Conservation (phyloP, 2,329 filamentous ascomycete genomes). For the Lasiodiplodia gonubiensis region DNA sequence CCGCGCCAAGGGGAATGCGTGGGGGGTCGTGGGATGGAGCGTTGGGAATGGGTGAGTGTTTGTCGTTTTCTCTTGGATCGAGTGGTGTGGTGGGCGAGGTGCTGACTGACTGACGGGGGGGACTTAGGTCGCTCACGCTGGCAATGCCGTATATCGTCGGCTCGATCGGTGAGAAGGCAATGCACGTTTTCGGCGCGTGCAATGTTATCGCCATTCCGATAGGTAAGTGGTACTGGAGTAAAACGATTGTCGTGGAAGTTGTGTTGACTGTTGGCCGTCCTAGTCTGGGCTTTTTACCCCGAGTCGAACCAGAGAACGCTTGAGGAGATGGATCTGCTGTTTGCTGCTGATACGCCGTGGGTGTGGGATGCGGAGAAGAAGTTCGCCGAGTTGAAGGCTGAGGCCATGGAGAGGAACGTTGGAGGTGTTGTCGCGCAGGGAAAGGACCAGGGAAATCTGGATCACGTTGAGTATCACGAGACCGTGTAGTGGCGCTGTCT, state of each 20-base stretch:
- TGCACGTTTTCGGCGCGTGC: conserved; percentile 71
- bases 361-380: conserved; percentile 59
- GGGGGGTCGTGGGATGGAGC: conserved; percentile 76
- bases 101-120: too few species aligned
- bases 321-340: conserved; percentile 76
- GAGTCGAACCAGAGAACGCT: conserved; percentile 76
- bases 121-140: conserved; percentile 46
- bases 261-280: conserved; percentile 33
- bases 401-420: not conserved
- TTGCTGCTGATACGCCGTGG: conserved; percentile 70
- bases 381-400: conserved; percentile 34
- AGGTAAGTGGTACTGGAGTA: too few species aligned
- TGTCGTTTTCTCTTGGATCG: too few species aligned
- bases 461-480: too few species aligned
- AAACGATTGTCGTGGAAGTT: too few species aligned
- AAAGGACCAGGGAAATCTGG: too few species aligned
- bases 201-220: conserved; percentile 62
- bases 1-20: conserved; percentile 75
- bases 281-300: conserved; percentile 76
- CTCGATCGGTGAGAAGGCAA: conserved; percentile 70
- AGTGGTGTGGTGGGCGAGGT: too few species aligned
- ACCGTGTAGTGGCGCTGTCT: too few species aligned
- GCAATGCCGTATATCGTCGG: conserved; percentile 56
- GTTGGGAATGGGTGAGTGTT: conserved; percentile 79
- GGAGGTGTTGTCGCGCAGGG: not conserved